These are phyloP conservation scores for Trichoderma koningiopsis DNA, from an alignment of 2,329 filamentous ascomycete genomes.

Conservation along the genomic window DNA sequence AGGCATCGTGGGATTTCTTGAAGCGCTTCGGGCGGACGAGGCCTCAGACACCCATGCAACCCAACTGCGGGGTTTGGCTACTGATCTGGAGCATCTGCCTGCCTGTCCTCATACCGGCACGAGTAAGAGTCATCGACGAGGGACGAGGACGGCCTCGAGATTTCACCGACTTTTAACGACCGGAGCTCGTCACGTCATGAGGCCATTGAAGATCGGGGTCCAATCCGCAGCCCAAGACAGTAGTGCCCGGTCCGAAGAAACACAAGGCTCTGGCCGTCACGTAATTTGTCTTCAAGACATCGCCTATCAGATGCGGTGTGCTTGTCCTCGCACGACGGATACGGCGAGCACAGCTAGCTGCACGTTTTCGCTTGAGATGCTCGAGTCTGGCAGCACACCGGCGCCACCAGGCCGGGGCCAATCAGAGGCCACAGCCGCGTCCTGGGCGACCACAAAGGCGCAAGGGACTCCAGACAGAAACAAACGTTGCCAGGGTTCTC, in stretches of 20 bases:
- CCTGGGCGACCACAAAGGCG: neutral
- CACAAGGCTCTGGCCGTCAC: neutral
- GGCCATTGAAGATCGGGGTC: slow-evolving; percentile 18
- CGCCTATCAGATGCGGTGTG: slow-evolving; percentile 26
- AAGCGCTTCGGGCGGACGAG: slow-evolving; percentile 23
- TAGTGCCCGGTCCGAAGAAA: slow-evolving; percentile 10
- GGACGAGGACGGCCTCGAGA: neutral
- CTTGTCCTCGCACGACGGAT: neutral
- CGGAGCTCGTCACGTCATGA: slow-evolving; percentile 17
- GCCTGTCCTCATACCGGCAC: neutral
- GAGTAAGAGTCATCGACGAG: slow-evolving; percentile 26
- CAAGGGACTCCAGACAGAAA: neutral
- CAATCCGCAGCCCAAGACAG: slow-evolving; percentile 17
- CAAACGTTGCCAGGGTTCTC: slow-evolving; percentile 19
- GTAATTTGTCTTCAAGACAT: slow-evolving; percentile 9
- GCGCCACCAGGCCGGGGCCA: neutral
- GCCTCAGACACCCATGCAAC: slow-evolving; percentile 23
- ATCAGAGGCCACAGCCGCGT: neutral
- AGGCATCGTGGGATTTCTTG: slow-evolving; percentile 18
- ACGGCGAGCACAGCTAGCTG: neutral
- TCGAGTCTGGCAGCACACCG: neutral
- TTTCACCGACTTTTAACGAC: slow-evolving; percentile 27
- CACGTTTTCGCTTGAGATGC: slow-evolving; percentile 6
- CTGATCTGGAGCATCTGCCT: neutral
- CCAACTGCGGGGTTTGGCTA: slow-evolving; percentile 26